Base-by-base conservation (phyloP, 768 basidiomycete genomes). In the Exsudoporus frostii region DNA sequence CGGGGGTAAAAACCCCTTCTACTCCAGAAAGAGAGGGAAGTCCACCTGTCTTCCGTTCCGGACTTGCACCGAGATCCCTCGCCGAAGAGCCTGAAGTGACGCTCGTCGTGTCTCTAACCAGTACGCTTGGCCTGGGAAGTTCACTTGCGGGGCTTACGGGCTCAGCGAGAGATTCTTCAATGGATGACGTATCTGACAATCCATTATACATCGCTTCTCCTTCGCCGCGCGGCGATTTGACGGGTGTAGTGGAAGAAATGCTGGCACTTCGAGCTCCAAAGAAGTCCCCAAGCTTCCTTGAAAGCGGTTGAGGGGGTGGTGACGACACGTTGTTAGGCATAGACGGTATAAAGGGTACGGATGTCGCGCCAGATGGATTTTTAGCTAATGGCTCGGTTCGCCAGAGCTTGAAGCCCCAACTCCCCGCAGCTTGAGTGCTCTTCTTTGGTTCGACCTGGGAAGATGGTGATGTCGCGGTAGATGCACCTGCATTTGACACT, bases 371-470 rank as follows among this genome's bases (percentile, higher is more conserved):
- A 0, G 65, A 48, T 2, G 66, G 53, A 29, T 8, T 57, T 54
- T 61, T 75, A 33, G 65, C 62, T 33, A 63, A 42, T 13, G 74
- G 63, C 20, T 76, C 73, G 5, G 73, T 72, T 56, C 77, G 76
- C 86, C 86, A 89, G 43, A 89, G 72, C 62, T 84, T 88, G 69
- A 89, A 87, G 10, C 82, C 81, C 85, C 86, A 87, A 32, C 81
- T 76, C 17, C 74, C 72, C 45, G 66, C 51, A 14, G 63, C 64
- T 56, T 69, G 65, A 22, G 47, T 51, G 51, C 22, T 60, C 50
- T 51, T 73, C 71, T 57, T 71, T 39, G 70, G 67, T 30, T 73
- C 74, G n/a, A 40, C 62, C 48, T 68, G 68, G 19, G 54, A 68
- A 56, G 54, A 51, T 48, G 54, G 47, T 10, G 47, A 38, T 56